Base-by-base conservation (phyloP, 371 early-diverging fungal genomes). In the Mucor irregularis region DNA sequence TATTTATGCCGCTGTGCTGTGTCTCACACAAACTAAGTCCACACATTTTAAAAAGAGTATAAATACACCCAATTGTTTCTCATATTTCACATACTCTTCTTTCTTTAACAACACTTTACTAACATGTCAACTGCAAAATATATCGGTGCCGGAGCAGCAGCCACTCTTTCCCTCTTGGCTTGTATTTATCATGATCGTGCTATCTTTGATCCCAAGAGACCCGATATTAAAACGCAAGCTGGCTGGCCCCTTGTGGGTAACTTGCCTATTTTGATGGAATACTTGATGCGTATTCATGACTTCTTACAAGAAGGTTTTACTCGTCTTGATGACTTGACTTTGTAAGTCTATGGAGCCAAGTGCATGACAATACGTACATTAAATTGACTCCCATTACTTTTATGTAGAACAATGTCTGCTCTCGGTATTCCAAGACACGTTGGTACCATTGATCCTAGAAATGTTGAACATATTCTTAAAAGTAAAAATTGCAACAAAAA, bases 391-490 rank as follows among this genome's bases (percentile, higher is more conserved):
- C n/a, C n/a, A n/a, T n/a, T n/a, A n/a, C n/a, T n/a, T n/a, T n/a
- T n/a, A n/a, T n/a, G n/a, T n/a, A n/a, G n/a, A n/a, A n/a, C n/a
- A n/a, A n/a, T n/a, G n/a, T 62, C 62, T 16, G 35, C 53, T 22
- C 30, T 66, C 2, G 53, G 57, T 28, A 56, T 66, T 38, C 57
- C 57, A 17, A 43, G 53, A 2, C 37, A 49, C 22, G 45, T 65
- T 30, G 45, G 42, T 2, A 71, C 72, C n/a, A 22, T 62, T 7
- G 66, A 71, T 40, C 72, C 72, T 1, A 37, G 39, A 13, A 65
- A 62, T 42, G 57, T 71, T 11, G 72, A 71, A 21, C 65, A 71
- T 53, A 25, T 71, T 5, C 47, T 68, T 28, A 71, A 62, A 45
- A 42, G 71, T 70, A 57, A 47, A 43, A 25, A 10, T 16, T 43